Base-by-base conservation (phyloP, 441 rosid genomes). In the Euphorbia schlechtendalii region DNA sequence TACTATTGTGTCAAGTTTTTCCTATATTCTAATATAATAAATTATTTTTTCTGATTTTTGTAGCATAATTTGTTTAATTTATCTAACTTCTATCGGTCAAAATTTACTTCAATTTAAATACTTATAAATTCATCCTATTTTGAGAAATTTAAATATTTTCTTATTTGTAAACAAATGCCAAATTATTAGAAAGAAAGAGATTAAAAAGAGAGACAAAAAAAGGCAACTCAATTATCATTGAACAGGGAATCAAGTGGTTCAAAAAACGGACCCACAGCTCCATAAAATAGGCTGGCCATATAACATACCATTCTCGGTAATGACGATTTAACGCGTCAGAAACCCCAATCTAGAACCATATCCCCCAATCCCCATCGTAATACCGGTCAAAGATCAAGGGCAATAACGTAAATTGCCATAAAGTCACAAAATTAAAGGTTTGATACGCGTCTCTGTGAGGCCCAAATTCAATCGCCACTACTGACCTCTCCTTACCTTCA, bases 391-490 rank as follows among this genome's bases (percentile, higher is more conserved):
- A 79, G 69, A 1, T 5, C 38, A 78, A 77, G 90, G 91, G 51
- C 56, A 78, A 61, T 74, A 5, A 1, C 1, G 91, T 82, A 49
- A 81, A 53, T 20, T 0, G 1, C 30, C 11, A 1, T 17, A 54
- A 34, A 63, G 59, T 58, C 67, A 17, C 40, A 71, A 72, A 71
- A 79, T 2, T 78, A 75, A 82, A 79, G 73, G 79, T 72, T 73
- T 74, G 90, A 80, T 83, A 85, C 98, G 89, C 91, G 92, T 86
- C 88, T 79, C 84, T 38, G 74, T 75, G 93, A 81, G 90, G 81
- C 89, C 86, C 87, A 83, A 77, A 84, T 79, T 83, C 90, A 76
- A 71, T 81, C 79, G 82, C 83, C 82, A 80, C 79, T 77, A 70
- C 88, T 84, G 81, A 80, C 84, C 86, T 74, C 75, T 76, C 80